These are phyloP conservation scores for Pseudocercospora musae DNA, from an alignment of 2,329 filamentous ascomycete species.

Conservation along the genomic window DNA sequence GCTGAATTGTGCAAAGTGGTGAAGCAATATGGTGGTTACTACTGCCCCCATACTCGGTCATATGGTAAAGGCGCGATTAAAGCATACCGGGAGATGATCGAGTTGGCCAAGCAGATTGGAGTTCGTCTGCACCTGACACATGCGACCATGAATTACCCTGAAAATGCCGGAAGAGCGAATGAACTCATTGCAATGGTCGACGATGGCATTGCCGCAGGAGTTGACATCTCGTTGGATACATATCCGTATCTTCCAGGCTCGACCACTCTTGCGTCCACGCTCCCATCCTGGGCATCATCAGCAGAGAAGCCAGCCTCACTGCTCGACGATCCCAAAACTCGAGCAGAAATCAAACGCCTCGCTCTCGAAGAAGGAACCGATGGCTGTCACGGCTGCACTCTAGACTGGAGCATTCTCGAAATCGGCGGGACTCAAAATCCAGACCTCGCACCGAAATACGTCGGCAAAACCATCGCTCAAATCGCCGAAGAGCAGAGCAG, in stretches of 20 bases:
- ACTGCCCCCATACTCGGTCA: constrained; percentile 30
- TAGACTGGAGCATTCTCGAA: constrained; percentile 30
- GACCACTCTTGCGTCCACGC: constrained; percentile 26
- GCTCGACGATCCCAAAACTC: constrained; percentile 20
- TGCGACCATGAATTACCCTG: constrained; percentile 31
- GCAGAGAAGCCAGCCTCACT: constrained; percentile 24
- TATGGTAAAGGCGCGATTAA: constrained; percentile 30
- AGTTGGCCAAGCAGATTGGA: constrained; percentile 27
- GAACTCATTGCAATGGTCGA: constrained; percentile 31
- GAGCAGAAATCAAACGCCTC: constrained; percentile 25
- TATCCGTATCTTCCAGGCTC: constrained; percentile 31
- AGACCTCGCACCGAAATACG: constrained; percentile 19
- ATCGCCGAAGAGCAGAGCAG: constrained; percentile 25
- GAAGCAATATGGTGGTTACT: constrained; percentile 28
- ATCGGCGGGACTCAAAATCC: constrained; percentile 28
- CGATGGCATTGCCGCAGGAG: constrained; percentile 22
- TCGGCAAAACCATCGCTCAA: constrained; percentile 29
- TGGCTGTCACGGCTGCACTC: constrained; percentile 28
- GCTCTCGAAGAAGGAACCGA: constrained; percentile 27
- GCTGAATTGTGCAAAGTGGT: constrained; percentile 27
- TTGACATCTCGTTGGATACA: constrained; percentile 29
- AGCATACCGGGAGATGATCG: constrained; percentile 30
- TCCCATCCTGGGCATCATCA: constrained; percentile 28
- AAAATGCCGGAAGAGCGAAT: constrained; percentile 28
- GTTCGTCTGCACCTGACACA: constrained; percentile 31